phyloP scores from a whole-genome alignment of 352 stramenopile genomes.

The Phytophthora crassamura region DNA sequence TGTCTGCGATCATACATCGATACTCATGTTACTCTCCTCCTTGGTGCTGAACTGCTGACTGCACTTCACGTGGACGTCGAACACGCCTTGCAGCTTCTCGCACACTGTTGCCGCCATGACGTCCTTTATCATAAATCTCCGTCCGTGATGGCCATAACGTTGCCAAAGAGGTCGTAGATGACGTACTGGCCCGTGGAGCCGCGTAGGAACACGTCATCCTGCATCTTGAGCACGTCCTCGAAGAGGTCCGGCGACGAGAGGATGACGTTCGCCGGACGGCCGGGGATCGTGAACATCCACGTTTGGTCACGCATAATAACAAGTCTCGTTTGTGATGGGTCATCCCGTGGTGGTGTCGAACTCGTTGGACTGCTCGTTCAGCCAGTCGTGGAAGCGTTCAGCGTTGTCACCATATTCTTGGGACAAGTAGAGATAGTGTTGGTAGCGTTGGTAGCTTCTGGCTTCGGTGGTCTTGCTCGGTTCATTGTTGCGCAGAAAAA shows the following conservation, averaged over 20 bases:
- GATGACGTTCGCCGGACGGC: conserved; percentile 42
- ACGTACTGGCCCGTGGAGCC: conserved; percentile 40
- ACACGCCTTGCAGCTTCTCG: conserved; percentile 29
- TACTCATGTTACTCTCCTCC: conserved; percentile 29
- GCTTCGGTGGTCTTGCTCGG: conserved; percentile 27
- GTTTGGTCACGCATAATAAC: too few relatives aligned
- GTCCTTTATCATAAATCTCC: conserved; percentile 45
- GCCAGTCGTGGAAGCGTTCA: conserved; percentile 54
- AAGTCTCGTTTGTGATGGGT: too few relatives aligned
- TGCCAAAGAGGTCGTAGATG: conserved; percentile 60
- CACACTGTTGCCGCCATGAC: conserved; percentile 47
- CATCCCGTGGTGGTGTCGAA: conserved; percentile 48
- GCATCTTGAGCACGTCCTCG: conserved; percentile 54
- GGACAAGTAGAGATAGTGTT: too few relatives aligned
- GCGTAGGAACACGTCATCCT: conserved; percentile 74
- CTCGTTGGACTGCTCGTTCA: conserved; percentile 41
- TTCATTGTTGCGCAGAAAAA: conserved; percentile 30
- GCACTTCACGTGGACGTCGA: conserved; percentile 26
- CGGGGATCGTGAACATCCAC: conserved; percentile 50
- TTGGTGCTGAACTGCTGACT: conserved; percentile 44
- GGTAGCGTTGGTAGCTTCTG: conserved; percentile 29
- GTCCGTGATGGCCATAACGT: conserved; percentile 46
- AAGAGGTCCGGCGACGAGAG: conserved; percentile 40
- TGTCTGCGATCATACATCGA: too few relatives aligned
- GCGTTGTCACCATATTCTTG: conserved; percentile 40